These are phyloP conservation scores for Mycosphaerella sp. DNA, from an alignment of 2,329 filamentous ascomycete genomes.

Conservation along the genomic window DNA sequence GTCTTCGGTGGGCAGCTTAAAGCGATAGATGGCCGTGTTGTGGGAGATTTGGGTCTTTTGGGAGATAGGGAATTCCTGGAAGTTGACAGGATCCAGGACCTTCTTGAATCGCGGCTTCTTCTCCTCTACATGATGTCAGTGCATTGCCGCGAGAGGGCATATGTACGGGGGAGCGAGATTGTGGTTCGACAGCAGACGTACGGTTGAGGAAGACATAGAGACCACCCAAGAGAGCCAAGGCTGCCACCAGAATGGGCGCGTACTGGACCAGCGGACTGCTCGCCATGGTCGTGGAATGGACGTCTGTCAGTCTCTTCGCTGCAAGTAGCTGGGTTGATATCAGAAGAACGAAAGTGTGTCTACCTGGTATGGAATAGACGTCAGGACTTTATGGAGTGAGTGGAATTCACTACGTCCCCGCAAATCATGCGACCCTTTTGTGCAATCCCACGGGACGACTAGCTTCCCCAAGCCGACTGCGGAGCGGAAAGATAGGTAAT, in stretches of 20 bases:
- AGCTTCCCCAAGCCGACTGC: no score
- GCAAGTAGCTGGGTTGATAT: no score
- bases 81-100: constrained; percentile 76
- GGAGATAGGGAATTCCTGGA: constrained; percentile 87
- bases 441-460: no score
- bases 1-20: constrained; percentile 68
- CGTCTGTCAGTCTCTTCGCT: not conserved
- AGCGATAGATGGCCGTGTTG: constrained; percentile 99
- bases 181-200: constrained; percentile 1
- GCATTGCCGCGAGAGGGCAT: not conserved
- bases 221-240: constrained; percentile 13
- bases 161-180: no score
- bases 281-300: no score
- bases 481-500: no score
- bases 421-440: no score
- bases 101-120: constrained; percentile 59
- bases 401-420: no score
- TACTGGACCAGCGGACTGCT: constrained; percentile 10
- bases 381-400: no score
- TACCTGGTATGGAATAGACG: no score
- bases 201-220: constrained; percentile 15
- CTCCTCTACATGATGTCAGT: constrained; percentile 7
- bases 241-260: constrained; percentile 11
- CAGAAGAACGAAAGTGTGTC: no score
- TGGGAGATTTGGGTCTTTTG: constrained; percentile 95